phyloP scores from a whole-genome alignment of 2,329 filamentous ascomycete species.

The Aspergillus sp. region DNA sequence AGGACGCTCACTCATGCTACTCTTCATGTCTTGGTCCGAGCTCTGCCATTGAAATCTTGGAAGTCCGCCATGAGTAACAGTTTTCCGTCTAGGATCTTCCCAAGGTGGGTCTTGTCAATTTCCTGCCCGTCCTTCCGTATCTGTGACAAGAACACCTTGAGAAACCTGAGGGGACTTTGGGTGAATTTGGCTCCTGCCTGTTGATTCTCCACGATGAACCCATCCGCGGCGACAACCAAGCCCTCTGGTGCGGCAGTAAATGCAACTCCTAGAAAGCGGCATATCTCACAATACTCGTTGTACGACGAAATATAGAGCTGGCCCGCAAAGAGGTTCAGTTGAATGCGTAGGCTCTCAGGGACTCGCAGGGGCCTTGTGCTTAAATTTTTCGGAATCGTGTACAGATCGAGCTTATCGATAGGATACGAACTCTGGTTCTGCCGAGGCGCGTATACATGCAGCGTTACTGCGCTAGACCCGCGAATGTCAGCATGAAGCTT shows the following conservation, averaged over 20 bases:
- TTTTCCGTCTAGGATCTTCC: slow-evolving; percentile 42
- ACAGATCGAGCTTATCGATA: slow-evolving; percentile 53
- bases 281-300: slow-evolving; percentile 53
- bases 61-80: slow-evolving; percentile 13
- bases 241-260: slow-evolving; percentile 20
- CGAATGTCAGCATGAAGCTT: slow-evolving; percentile 48
- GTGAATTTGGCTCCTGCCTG: slow-evolving; percentile 33
- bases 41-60: slow-evolving; percentile 3
- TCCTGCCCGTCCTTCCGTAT: slow-evolving; percentile 41
- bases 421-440: slow-evolving; percentile 39
- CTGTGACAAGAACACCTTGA: slow-evolving; percentile 40
- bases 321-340: slow-evolving; percentile 68
- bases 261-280: slow-evolving; percentile 23
- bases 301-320: slow-evolving; percentile 63
- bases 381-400: slow-evolving; percentile 35
- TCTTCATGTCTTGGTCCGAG: too few species aligned
- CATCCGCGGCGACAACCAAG: slow-evolving; percentile 32
- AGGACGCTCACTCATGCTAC: too few species aligned
- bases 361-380: slow-evolving; percentile 15
- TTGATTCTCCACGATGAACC: slow-evolving; percentile 21
- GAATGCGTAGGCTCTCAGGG: slow-evolving; percentile 38
- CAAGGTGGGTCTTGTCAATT: slow-evolving; percentile 50
- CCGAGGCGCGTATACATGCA: slow-evolving; percentile 58
- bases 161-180: slow-evolving; percentile 45
- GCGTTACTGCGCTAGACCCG: slow-evolving; percentile 32